Base-by-base conservation (phyloP, 208 protist genomes). In the Crithidia fasciculata region DNA sequence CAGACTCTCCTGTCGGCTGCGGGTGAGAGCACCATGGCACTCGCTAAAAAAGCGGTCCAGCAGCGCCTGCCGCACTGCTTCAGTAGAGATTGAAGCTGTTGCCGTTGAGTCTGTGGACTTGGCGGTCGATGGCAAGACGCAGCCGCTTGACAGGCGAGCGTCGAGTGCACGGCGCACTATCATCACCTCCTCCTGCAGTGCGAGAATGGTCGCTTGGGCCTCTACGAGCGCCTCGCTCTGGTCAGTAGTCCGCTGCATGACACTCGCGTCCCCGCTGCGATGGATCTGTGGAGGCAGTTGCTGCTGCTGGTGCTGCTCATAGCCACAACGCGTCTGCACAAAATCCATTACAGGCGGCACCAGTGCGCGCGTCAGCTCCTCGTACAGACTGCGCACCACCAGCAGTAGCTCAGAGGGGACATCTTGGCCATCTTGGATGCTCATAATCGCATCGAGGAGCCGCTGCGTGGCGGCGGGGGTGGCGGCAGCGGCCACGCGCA, bases 41-140 rank as follows among this genome's bases (percentile, higher is more conserved):
- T 86, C 78, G n/a, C 59, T 71, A 12, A 82, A 43, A 12, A 81
- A 63, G 10, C 76, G 65, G 18, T 78, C 71, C 55, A 71, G 76
- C 54, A 89, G 12, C 4, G 56, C 61, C 8, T 49, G 53, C 15
- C 45, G 53, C 50, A 83, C 41, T 13, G 53, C 69, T 36, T 80
- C 76, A n/a, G 77, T 39, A 43, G 55, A 65, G 41, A 16, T 13
- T 40, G 16, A 15, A 50, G 41, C 59, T 7, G 10, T n/a, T 4
- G 8, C 59, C 8, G 10, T n/a, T 4, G 8, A 16, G 37, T 12
- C 9, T 10, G 50, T 44, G 15, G 52, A 28, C 9, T 37, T 58
- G 19, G 44, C 55, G 9, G 49, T 12, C 10, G 18, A 10, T 18
- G 63, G n/a, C 3, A 57, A 2, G 6, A 59, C n/a, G 41, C 41